Evolutionary conservation across 495 filamentous ascomycete species (phyloP).

Genomic region (Parmelia sp.): DNA sequence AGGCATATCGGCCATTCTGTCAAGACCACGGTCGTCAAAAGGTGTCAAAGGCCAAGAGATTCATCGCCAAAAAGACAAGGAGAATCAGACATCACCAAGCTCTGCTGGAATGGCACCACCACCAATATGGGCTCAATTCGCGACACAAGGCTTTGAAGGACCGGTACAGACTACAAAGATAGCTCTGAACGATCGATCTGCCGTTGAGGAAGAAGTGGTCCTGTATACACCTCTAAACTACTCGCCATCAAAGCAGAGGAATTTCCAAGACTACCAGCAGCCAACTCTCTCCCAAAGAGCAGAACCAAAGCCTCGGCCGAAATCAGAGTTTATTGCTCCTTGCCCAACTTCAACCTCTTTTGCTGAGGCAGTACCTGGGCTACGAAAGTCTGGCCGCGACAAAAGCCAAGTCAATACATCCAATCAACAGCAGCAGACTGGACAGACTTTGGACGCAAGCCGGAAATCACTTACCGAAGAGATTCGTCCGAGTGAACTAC

Average conservation of each 20-base stretch:
- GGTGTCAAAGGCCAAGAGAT: conserved; percentile 39
- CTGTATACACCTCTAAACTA: conserved; percentile 58
- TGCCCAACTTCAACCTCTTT: conserved; percentile 32
- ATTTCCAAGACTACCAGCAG: conserved; percentile 53
- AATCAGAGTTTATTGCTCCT: conserved; percentile 43
- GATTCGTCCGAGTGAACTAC: not conserved
- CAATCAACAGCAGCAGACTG: conserved; percentile 28
- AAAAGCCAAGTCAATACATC: conserved; percentile 10
- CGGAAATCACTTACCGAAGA: not conserved
- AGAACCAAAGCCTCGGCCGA: conserved; percentile 43
- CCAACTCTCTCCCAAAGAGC: conserved; percentile 45
- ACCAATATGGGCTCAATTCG: conserved; percentile 74
- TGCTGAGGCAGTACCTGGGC: conserved; percentile 18
- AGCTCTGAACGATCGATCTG: conserved; percentile 37
- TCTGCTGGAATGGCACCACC: conserved; percentile 49
- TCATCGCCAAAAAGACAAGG: conserved; percentile 60
- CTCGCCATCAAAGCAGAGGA: conserved; percentile 57
- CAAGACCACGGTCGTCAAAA: conserved; percentile 54
- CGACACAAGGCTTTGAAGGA: conserved; percentile 41
- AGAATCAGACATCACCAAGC: conserved; percentile 57
- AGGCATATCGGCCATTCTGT: conserved; percentile 61
- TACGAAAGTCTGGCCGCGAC: conserved; percentile 15
- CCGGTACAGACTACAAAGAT: conserved; percentile 32
- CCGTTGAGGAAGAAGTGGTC: conserved; percentile 52
- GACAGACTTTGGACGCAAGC: conserved; percentile 26